Conservation (phyloP, 805 yeast species). For the Candida koratica region DNA sequence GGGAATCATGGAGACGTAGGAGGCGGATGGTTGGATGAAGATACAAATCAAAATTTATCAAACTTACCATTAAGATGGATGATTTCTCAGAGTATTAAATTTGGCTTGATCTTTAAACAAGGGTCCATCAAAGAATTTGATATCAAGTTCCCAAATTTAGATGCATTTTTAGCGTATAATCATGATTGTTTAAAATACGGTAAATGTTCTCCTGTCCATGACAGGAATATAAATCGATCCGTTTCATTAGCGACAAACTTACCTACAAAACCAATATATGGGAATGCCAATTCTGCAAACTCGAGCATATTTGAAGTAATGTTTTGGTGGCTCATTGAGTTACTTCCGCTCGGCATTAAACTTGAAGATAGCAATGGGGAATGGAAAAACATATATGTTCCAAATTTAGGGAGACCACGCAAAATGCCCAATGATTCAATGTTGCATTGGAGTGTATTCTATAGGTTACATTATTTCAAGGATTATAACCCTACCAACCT, state of each 20-base stretch:
- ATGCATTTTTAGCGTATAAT: conserved; percentile 43
- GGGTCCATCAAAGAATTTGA: conserved; percentile 40
- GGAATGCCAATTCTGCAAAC: conserved; percentile 2
- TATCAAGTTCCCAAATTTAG: conserved; percentile 33
- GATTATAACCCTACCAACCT: conserved; percentile 42
- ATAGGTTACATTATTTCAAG: conserved; percentile 46
- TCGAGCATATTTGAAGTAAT: conserved; percentile 23
- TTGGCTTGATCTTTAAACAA: conserved; percentile 47
- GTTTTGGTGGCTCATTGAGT: conserved; percentile 61
- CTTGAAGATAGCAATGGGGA: conserved; percentile 44
- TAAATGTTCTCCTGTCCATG: conserved; percentile 14
- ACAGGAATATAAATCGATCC: neutral
- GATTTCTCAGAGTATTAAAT: conserved; percentile 47
- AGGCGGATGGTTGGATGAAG: conserved; percentile 57
- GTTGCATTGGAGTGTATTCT: conserved; percentile 63
- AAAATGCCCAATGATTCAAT: conserved; percentile 44
- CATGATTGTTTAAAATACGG: conserved; percentile 38
- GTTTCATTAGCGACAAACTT: neutral
- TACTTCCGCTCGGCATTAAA: conserved; percentile 55
- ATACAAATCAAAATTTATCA: conserved; percentile 41
- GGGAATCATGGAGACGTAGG: conserved; percentile 71
- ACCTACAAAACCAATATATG: neutral
- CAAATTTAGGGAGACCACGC: conserved; percentile 55
- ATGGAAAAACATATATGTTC: conserved; percentile 49
- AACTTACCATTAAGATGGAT: conserved; percentile 61